These are phyloP conservation scores for Chernovozyma aurita DNA, from an alignment of 1,139 yeast species.

Conservation along the genomic window DNA sequence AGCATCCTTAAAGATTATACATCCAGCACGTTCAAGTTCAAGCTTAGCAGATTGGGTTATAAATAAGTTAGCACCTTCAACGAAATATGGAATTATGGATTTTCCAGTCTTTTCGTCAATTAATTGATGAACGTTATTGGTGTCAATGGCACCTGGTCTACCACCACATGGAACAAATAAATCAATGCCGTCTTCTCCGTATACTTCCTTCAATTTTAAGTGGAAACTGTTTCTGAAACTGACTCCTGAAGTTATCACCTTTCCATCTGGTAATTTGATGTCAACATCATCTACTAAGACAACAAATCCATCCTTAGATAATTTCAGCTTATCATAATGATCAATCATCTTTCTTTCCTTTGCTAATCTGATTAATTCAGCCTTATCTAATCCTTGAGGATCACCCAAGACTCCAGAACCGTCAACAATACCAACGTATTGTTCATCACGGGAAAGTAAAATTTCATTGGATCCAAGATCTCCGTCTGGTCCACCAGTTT, in stretches of 20 bases:
- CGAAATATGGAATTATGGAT: constrained; percentile 77
- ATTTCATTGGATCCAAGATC: constrained; percentile 96
- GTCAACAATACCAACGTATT: constrained; percentile 84
- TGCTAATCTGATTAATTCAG: constrained; percentile 77
- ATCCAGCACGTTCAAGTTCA: constrained; percentile 80
- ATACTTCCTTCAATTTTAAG: constrained; percentile 61
- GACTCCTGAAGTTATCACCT: constrained; percentile 73
- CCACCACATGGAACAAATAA: constrained; percentile 98
- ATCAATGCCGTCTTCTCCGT: constrained; percentile 59
- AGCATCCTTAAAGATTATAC: constrained; percentile 87
- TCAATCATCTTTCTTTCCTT: constrained; percentile 72
- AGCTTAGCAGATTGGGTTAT: constrained; percentile 93
- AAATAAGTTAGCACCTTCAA: constrained; percentile 96
- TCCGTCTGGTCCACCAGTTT: constrained; percentile 99
- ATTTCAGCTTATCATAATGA: constrained; percentile 59
- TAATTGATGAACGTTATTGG: constrained; percentile 70
- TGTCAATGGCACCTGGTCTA: constrained; percentile 93
- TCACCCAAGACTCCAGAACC: constrained; percentile 95
- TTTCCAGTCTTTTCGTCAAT: constrained; percentile 76
- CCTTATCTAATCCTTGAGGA: constrained; percentile 81
- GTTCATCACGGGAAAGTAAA: constrained; percentile 73
- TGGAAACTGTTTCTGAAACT: constrained; percentile 93
- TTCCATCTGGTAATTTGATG: constrained; percentile 72
- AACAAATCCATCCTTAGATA: constrained; percentile 72
- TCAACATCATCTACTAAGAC: constrained; percentile 86